Evolutionary conservation across 75 land plant species (phyloP).

Genomic region (Pinus taeda): DNA sequence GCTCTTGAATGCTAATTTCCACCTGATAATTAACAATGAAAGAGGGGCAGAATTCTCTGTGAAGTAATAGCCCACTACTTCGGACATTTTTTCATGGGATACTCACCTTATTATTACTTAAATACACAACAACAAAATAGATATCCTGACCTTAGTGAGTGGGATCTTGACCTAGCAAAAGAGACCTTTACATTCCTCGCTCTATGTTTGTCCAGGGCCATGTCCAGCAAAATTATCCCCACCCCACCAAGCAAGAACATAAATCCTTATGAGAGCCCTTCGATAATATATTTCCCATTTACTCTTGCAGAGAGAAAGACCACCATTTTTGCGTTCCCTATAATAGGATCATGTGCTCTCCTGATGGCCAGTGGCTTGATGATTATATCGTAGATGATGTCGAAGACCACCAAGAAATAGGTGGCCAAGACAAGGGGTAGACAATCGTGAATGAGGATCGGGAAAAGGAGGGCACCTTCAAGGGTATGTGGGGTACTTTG

Average conservation of each 20-base stretch:
- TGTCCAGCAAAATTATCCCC: slow-evolving; percentile 74
- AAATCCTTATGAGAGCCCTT: slow-evolving; percentile 88
- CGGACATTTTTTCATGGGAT: no score
- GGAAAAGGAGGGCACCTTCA: slow-evolving; percentile 48
- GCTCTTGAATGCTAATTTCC: no score
- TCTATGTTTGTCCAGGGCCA: slow-evolving; percentile 60
- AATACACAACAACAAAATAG: no score
- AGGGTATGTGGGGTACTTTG: slow-evolving; percentile 37
- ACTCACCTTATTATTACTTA: no score
- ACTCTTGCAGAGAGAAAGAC: slow-evolving; percentile 91
- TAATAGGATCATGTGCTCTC: slow-evolving; percentile 73
- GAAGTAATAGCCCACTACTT: no score
- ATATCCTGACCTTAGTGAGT: no score
- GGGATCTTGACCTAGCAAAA: slow-evolving; percentile 14
- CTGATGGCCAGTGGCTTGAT: slow-evolving; percentile 97
- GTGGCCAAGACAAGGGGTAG: slow-evolving; percentile 65
- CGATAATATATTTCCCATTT: slow-evolving; percentile 92
- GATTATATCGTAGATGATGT: slow-evolving; percentile 88
- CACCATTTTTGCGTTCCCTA: slow-evolving; percentile 78
- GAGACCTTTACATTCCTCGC: slow-evolving; percentile 61
- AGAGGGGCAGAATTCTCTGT: no score
- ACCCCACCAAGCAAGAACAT: slow-evolving; percentile 91
- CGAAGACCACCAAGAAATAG: slow-evolving; percentile 87
- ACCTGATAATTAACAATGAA: no score
- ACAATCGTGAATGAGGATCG: slow-evolving; percentile 81